Evolutionary conservation across 1,284 basidiomycete genomes (phyloP), one percentile per base, ranked within the genome.

Genomic region (Tilletiopsis washingtonensis): DNA sequence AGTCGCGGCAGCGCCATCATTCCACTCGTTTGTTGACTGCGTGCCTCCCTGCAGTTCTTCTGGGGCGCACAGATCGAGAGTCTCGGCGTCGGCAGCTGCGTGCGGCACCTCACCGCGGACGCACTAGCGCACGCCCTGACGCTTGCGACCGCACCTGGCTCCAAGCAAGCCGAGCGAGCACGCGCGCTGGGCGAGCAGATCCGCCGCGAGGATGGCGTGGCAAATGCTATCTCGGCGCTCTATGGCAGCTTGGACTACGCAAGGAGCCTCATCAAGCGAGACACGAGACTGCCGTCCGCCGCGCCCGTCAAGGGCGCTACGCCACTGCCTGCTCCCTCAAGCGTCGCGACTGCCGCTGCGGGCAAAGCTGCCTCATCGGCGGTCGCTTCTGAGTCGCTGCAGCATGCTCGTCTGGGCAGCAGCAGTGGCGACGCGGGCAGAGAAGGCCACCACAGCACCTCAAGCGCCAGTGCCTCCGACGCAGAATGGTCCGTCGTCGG

Each of bases 31-130:
- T 12, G 17, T 34, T 34, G 32, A 34, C 32, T 34, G 12, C 17
- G 12, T 3, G 32, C 32, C 1, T 34, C 32, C 17, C 1, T 34
- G 12, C 83, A 98, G 69, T 90, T 85, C 74, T 96, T 97, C 76
- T 97, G 91, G 88, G 88, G 88, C 90, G 75, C 84, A 20, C 83
- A 83, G 79, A 81, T 84, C 19, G 90, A 96, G 74, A 87, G 87
- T 3, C 79, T 98, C 29, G 90, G 91, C 34, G 83, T 96, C 42
- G 93, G 93, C 25, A 79, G 83, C 29, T 82, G 84, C 47, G 83
- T 96, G 36, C 81, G 86, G 57, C 89, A 90, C 73, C 78, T 97
- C 46, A 90, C 86, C 14, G 82, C 84, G 3, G 82, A 88, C 12
- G 77, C 75, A 41, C 77, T 98, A 42, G 80, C 84, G 6, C 82